Percentiles rank a stretch among this genome's conserved stretches.
These are phyloP conservation scores for Striga asiatica DNA, from an alignment of 257 asterid species.

Conservation along the genomic window DNA sequence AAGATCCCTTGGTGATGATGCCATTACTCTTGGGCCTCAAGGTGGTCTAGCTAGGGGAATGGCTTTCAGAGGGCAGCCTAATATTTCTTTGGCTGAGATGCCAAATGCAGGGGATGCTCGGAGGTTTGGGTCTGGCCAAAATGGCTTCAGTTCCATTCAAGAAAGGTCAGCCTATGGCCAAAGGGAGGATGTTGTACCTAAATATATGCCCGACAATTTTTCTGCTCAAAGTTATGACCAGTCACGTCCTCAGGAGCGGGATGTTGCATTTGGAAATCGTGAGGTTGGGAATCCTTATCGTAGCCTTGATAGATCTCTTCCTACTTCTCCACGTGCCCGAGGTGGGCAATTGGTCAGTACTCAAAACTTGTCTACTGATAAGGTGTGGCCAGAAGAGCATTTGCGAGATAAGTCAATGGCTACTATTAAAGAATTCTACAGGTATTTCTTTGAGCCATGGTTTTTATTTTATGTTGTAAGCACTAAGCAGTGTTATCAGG, in stretches of 20 bases:
- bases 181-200: constrained; percentile 51
- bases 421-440: constrained; percentile 77
- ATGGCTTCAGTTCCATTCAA: constrained; percentile 42
- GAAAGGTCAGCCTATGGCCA: constrained; percentile 49
- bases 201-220: constrained; percentile 42
- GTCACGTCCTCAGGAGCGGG: constrained; percentile 34
- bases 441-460: constrained; percentile 32
- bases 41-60: constrained; percentile 88
- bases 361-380: constrained; percentile 39
- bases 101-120: too few relatives aligned
- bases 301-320: constrained; percentile 21
- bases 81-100: too few relatives aligned
- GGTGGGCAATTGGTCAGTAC: constrained; percentile 24
- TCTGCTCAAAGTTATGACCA: constrained; percentile 34
- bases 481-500: too few relatives aligned
- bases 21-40: constrained; percentile 80
- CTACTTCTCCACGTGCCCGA: constrained; percentile 30
- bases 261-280: constrained; percentile 20
- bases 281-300: constrained; percentile 26
- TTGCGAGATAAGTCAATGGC: constrained; percentile 55
- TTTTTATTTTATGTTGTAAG: too few relatives aligned
- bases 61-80: constrained; percentile 67
- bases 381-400: constrained; percentile 42
- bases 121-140: constrained; percentile 41
- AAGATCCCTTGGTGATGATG: constrained; percentile 56